Evolutionary conservation across 73 alveolate genomes (phyloP), one percentile per base, ranked within the genome.

Genomic region (Tetrahymena malaccensis): DNA sequence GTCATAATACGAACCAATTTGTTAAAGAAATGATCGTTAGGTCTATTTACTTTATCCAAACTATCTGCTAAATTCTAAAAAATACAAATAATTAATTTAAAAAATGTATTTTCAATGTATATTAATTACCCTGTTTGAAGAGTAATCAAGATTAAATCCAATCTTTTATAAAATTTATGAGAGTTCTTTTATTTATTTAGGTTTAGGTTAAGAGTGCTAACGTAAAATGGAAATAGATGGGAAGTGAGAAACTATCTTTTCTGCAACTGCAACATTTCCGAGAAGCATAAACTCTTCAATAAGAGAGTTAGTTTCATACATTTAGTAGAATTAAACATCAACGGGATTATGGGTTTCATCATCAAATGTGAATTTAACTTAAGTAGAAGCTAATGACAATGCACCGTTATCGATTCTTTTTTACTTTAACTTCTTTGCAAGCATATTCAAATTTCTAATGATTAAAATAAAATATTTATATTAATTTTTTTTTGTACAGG

Each of bases 211-310:
- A n/a, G 99, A 98, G 94, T 98, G 99, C 35, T 99, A 93, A 56
- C 99, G 94, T 34, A 97, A 94, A 19, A 97, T 97, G 17, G 98
- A 96, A 50, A 97, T 97, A 0, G 99, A 97, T 0, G 99, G 99
- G 93, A 93, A 98, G 56, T 97, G 85, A 94, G 96, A 93, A 85
- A 96, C 96, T 22, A 97, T 98, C 95, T 98, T 95, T 94, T 94
- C 96, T 9, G 99, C 99, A 8, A 98, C 99, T 93, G 99, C 98
- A 35, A 98, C 98, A 94, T 99, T 99, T 9, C 99, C 99, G 31
- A 99, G 97, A 93, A 99, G 98, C 99, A 99, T 99, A 97, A 99
- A 98, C 96, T 99, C 99, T 96, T 99, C 99, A 44, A 98, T 99
- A 95, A 98, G 96, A n/a, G 99, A 97, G 96, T 98, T 97, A 34